Base-by-base conservation (phyloP, 2,329 filamentous ascomycete species). In the Fusarium domesticum region DNA sequence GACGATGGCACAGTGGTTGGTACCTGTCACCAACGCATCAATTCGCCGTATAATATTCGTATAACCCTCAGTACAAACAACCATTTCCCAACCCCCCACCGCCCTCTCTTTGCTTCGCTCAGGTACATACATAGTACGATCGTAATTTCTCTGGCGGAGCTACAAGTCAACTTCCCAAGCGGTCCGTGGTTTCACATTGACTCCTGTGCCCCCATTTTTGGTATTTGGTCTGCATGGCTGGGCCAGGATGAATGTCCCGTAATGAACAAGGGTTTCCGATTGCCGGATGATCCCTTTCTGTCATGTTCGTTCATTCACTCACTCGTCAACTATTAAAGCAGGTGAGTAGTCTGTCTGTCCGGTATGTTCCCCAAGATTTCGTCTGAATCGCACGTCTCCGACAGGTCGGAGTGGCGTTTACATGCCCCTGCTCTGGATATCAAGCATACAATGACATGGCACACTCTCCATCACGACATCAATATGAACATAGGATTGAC, bases 251-350 rank as follows among this genome's bases (percentile, higher is more conserved):
- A n/a, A n/a, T n/a, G 16, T 15, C 31, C 31, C 11, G 16, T 33
- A 12, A 16, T 33, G n/a, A 18, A 15, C 7, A n/a, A 18, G 50
- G 44, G 37, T 16, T 41, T 38, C 54, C 48, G 50, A 59, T 56
- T 45, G 47, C 52, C 48, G 47, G 51, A 42, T 42, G 54, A 51
- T 49, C 51, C 45, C 19, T 15, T 33, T 39, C n/a, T n/a, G n/a
- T n/a, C 17, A 28, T 10, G 7, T 28, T 28, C 14, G 23, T 12
- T 28, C 23, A 3, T 28, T 28, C 7, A 12, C 14, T 12, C 23
- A 8, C 23, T 28, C 14, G 23, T 8, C 23, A 28, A 28, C 7
- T 23, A n/a, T n/a, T n/a, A n/a, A n/a, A n/a, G n/a, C n/a, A n/a
- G n/a, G n/a, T n/a, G n/a, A n/a, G n/a, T n/a, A n/a, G n/a, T n/a